Conservation (phyloP, 177 flowering plant species). For the Vitis hybrid region DNA sequence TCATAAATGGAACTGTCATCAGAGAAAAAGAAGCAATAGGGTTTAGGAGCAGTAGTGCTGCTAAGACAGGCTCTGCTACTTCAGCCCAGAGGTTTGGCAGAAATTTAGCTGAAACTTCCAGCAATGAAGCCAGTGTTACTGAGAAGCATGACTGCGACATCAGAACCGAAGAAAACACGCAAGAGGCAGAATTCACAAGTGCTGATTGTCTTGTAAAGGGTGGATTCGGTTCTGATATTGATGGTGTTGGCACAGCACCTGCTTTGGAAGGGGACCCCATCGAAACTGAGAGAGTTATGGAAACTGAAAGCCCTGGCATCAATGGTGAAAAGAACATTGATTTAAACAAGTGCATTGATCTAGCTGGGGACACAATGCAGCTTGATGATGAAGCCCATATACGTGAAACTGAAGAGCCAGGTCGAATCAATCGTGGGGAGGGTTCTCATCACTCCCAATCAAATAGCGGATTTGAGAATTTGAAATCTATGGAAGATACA, state of each 20-base stretch:
- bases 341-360: slow-evolving; percentile 32
- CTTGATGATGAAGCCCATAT: slow-evolving; percentile 56
- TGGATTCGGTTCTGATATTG: slow-evolving; percentile 82
- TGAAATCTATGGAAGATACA: slow-evolving; percentile 53
- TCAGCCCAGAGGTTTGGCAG: slow-evolving; percentile 45
- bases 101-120: slow-evolving; percentile 33
- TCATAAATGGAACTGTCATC: slow-evolving; percentile 14
- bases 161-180: slow-evolving; percentile 66
- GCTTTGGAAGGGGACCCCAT: slow-evolving; percentile 44
- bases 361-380: slow-evolving; percentile 72
- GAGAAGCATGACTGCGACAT: slow-evolving; percentile 78
- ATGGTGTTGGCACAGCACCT: slow-evolving; percentile 60
- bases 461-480: slow-evolving; percentile 25
- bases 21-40: slow-evolving; percentile 23
- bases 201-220: slow-evolving; percentile 44
- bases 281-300: slow-evolving; percentile 70
- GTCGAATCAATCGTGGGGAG: slow-evolving; percentile 18
- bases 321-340: slow-evolving; percentile 34
- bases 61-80: slow-evolving; percentile 44
- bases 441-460: slow-evolving; percentile 26
- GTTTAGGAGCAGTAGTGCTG: slow-evolving; percentile 20
- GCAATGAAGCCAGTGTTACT: slow-evolving; percentile 70
- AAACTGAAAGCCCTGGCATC: slow-evolving; percentile 62
- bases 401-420: slow-evolving; percentile 44
- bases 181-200: slow-evolving; percentile 74